Evolutionary conservation across 345 rosid species (phyloP).

Genomic region (Microcos paniculata): DNA sequence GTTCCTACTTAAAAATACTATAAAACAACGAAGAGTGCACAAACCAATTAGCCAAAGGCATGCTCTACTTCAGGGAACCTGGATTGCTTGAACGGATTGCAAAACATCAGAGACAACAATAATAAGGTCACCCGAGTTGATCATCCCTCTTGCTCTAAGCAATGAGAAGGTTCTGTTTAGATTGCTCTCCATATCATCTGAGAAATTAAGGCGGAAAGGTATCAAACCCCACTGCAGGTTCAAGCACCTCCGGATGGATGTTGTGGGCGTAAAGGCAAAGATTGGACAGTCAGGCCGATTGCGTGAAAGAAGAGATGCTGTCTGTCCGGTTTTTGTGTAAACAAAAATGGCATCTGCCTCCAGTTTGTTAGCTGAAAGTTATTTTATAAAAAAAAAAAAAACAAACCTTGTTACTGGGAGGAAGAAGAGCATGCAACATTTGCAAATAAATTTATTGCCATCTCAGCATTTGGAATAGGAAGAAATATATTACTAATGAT

Average conservation of each 20-base stretch:
- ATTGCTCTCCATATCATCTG: conserved; percentile 30
- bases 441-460: neutral
- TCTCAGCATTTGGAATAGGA: neutral
- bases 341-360: conserved; percentile 31
- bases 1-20: neutral
- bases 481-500: neutral
- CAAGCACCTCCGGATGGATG: conserved; percentile 18
- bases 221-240: conserved; percentile 33
- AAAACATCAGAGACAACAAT: conserved; percentile 29
- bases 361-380: conserved; percentile 34
- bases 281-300: conserved; percentile 31
- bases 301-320: conserved; percentile 30
- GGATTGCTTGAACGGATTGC: conserved; percentile 26
- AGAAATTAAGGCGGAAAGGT: conserved; percentile 26
- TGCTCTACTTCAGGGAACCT: conserved; percentile 21
- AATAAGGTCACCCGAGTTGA: conserved; percentile 27
- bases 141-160: conserved; percentile 29
- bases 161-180: conserved; percentile 19
- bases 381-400: neutral
- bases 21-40: neutral
- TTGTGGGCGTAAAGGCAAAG: conserved; percentile 26
- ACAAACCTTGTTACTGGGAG: neutral
- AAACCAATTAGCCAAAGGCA: neutral
- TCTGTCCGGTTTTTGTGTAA: conserved; percentile 25
- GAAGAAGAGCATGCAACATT: neutral